phyloP scores from a whole-genome alignment of 169 alveolate genomes.

The Plasmodium knowlesi region DNA sequence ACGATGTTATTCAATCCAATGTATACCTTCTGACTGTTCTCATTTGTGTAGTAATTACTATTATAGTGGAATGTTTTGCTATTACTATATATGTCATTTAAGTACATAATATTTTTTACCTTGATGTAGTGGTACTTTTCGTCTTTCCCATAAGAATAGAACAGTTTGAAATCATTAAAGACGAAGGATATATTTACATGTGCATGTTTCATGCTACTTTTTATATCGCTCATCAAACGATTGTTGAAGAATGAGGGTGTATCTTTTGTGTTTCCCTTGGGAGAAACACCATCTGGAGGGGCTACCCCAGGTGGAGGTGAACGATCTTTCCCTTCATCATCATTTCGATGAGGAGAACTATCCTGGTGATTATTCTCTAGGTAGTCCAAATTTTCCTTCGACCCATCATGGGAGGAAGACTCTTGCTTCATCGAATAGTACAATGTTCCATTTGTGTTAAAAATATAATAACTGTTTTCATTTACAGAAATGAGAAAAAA shows the following conservation, averaged over 20 bases:
- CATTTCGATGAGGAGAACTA: not conserved
- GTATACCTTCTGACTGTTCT: constrained; percentile 9
- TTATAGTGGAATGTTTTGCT: constrained; percentile 60
- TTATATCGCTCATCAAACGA: not conserved
- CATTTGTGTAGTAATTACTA: constrained; percentile 73
- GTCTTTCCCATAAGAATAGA: not conserved
- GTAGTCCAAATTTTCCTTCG: not conserved
- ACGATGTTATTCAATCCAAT: constrained; percentile 59
- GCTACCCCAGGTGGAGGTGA: not conserved
- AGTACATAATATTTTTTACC: constrained; percentile 46
- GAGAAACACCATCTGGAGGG: not conserved
- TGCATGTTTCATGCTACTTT: not conserved
- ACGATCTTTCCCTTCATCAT: no score
- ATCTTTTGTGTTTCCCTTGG: not conserved
- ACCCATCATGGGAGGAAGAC: not conserved
- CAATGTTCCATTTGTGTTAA: constrained; percentile 70
- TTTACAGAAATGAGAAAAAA: constrained; percentile 64
- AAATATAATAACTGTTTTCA: constrained; percentile 47
- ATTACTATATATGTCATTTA: constrained; percentile 58
- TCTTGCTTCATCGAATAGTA: constrained; percentile 17
- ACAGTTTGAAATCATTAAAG: constrained; percentile 68
- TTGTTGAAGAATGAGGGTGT: not conserved
- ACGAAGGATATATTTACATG: constrained; percentile 47
- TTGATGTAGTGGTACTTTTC: constrained; percentile 8
- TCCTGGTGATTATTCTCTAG: not conserved